Base-by-base conservation (phyloP, 2,329 filamentous ascomycete species). In the Aciculosporium take region DNA sequence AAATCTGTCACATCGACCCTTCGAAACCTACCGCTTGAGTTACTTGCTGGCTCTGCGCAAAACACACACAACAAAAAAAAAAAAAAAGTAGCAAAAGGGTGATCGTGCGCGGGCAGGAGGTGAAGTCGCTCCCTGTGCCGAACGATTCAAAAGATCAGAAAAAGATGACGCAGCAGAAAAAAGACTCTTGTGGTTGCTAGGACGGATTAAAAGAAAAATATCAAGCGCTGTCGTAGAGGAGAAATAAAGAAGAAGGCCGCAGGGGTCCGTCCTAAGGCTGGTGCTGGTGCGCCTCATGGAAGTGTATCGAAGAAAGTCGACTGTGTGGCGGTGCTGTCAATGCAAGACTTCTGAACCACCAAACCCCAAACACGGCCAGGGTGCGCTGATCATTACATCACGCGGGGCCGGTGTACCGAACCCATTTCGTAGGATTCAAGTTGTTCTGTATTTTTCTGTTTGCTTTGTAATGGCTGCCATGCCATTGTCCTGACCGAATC, bases 241-340 rank as follows among this genome's bases (percentile, higher is more conserved):
- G 35, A 39, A 33, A 52, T 51, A 39, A 34, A 43, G 18, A 23
- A 20, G 30, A 17, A 35, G 52, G 51, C 53, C 57, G 51, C 53
- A 59, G 51, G 54, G 51, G 50, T 48, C 42, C 42, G 45, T 39
- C 41, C 45, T 49, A 45, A 51, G 48, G 48, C 48, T 49, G n/a
- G n/a, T n/a, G n/a, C n/a, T n/a, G n/a, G 49, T 57, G 56, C 59
- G 59, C 59, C 60, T 60, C 61, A 64, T 63, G 60, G 61, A 64
- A 64, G 45, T 55, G 52, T 54, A 58, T 63, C 52, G 61, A 64
- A 64, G 59, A 57, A 57, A 40, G 54, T 63, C 56, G 61, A 63
- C 52, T 50, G 46, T 55, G 59, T 62, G 60, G 59, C 58, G 56
- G 58, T 61, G 57, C 56, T 31, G 43, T 40, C 47, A 45, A 32